Percentiles rank a stretch among this genome's conserved stretches.
Evolutionary conservation across 73 alveolate species (phyloP).

Genomic region (Stentor coeruleus): DNA sequence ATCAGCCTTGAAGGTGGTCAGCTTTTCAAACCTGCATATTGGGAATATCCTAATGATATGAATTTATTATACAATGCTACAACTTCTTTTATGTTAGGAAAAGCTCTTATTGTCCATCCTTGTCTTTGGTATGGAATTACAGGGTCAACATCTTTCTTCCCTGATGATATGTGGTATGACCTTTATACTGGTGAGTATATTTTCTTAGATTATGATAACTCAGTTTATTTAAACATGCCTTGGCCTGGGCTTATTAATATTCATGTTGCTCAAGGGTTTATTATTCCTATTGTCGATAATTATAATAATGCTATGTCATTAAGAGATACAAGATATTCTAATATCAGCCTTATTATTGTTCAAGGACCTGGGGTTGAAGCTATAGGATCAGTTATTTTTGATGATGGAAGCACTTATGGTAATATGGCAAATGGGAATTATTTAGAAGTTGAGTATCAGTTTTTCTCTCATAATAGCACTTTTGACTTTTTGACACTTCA

Average conservation of each 20-base stretch:
- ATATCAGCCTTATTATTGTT: conserved; percentile 41
- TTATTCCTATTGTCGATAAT: conserved; percentile 53
- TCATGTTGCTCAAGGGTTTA: conserved; percentile 73
- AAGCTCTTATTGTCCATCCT: conserved; percentile 35
- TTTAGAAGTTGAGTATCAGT: neutral
- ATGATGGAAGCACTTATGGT: conserved; percentile 34
- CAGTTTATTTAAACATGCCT: conserved; percentile 23
- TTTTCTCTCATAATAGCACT: neutral
- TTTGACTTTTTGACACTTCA: neutral
- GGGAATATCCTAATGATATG: conserved; percentile 74
- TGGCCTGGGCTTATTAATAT: conserved; percentile 50
- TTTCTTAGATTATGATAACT: neutral
- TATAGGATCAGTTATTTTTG: conserved; percentile 46
- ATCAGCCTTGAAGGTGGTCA: conserved; percentile 68
- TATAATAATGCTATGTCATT: conserved; percentile 34
- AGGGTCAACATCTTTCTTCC: conserved; percentile 1
- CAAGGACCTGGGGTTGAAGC: conserved; percentile 47
- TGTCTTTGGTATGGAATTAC: conserved; percentile 15
- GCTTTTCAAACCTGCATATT: conserved; percentile 83
- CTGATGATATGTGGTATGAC: conserved; percentile 16
- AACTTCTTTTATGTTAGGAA: conserved; percentile 46
- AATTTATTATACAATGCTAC: neutral
- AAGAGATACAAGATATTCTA: conserved; percentile 39
- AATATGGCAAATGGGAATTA: neutral
- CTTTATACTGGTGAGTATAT: neutral